Percentiles rank a stretch among this genome's conserved stretches.
Conservation (phyloP, 106 monocot species). For the Apostasia ramifera region DNA sequence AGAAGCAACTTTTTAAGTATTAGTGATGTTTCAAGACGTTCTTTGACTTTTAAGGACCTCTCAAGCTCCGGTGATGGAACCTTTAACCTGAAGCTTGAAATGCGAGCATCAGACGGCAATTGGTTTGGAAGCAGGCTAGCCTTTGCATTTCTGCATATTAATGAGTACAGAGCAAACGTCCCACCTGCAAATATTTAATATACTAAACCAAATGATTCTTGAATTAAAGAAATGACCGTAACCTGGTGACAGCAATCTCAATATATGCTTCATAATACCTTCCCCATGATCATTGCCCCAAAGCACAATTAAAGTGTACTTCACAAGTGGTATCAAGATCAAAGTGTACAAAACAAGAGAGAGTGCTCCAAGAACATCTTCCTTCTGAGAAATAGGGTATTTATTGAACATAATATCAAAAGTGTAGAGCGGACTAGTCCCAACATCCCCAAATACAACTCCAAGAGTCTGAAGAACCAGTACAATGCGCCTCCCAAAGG, state of each 20-base stretch:
- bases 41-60: conserved; percentile 89
- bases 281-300: conserved; percentile 95
- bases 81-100: conserved; percentile 87
- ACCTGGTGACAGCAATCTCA: neutral
- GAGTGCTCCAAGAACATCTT: conserved; percentile 90
- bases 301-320: conserved; percentile 77
- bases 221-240: neutral
- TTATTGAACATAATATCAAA: conserved; percentile 93
- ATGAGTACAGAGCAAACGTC: conserved; percentile 93
- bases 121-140: conserved; percentile 93
- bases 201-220: neutral
- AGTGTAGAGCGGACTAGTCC: conserved; percentile 85
- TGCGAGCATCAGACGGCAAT: conserved; percentile 78
- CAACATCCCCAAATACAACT: conserved; percentile 94
- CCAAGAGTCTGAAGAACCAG: conserved; percentile 91
- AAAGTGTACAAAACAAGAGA: conserved; percentile 92
- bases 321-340: conserved; percentile 86
- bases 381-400: conserved; percentile 44
- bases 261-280: conserved; percentile 43
- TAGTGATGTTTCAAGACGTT: conserved; percentile 60
- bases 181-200: conserved; percentile 47
- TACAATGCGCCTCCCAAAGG: conserved; percentile 41
- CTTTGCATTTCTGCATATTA: conserved; percentile 96
- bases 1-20: conserved; percentile 77
- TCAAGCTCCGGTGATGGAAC: conserved; percentile 91